These are phyloP conservation scores for Candida tibetensis DNA, from an alignment of 805 yeast species.

Conservation along the genomic window DNA sequence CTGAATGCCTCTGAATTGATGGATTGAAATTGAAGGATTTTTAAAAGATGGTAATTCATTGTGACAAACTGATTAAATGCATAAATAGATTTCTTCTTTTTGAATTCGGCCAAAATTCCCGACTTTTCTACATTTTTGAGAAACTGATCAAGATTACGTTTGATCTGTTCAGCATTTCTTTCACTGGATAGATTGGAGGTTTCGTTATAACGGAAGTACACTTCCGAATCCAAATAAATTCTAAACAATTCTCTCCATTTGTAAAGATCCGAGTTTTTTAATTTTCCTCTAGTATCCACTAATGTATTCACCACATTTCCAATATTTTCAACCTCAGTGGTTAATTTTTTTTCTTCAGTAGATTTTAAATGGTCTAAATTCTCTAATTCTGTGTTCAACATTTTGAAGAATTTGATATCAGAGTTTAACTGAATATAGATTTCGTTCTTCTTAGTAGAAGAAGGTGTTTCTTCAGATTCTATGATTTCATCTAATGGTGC, in stretches of 20 bases:
- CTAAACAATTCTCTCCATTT: conserved; percentile 70
- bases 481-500: conserved; percentile 5
- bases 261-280: conserved; percentile 50
- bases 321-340: conserved; percentile 41
- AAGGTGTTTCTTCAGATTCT: conserved; percentile 6
- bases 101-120: conserved; percentile 40
- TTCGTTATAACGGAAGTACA: conserved; percentile 56
- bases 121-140: conserved; percentile 36
- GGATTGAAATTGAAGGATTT: conserved; percentile 57
- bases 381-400: conserved; percentile 53
- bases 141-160: conserved; percentile 42
- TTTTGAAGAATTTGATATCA: conserved; percentile 59
- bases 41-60: conserved; percentile 54
- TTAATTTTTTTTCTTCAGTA: conserved; percentile 43
- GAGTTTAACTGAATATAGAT: conserved; percentile 47
- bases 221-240: conserved; percentile 62
- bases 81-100: conserved; percentile 40
- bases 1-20: conserved; percentile 62
- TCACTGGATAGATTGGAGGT: conserved; percentile 39
- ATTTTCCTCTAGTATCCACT: conserved; percentile 32
- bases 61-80: conserved; percentile 51
- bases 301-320: conserved; percentile 38
- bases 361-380: conserved; percentile 44
- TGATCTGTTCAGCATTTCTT: conserved; percentile 45
- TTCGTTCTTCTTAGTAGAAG: conserved; percentile 24